phyloP scores from a whole-genome alignment of 306 rosid genomes.

The Malus fusca region DNA sequence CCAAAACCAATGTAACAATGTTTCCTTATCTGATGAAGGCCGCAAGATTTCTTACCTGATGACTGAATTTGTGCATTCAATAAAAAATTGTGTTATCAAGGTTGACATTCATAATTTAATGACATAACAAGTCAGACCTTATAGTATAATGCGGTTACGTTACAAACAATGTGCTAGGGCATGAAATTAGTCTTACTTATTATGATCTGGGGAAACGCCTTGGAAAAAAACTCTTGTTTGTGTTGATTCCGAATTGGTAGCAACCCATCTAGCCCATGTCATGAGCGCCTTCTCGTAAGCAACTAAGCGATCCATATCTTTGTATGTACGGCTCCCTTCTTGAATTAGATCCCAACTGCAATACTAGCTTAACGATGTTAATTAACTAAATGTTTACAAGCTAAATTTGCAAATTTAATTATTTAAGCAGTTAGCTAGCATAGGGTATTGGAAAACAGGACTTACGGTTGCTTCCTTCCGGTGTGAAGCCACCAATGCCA shows the following conservation, averaged over 20 bases:
- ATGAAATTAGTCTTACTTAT: conserved; percentile 25
- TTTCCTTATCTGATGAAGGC: too few species aligned
- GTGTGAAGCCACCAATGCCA: conserved; percentile 58
- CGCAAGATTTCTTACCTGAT: background rate
- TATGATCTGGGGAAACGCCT: conserved; percentile 75
- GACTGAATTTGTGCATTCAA: background rate
- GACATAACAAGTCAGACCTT: background rate
- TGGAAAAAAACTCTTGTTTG: conserved; percentile 59
- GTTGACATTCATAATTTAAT: background rate
- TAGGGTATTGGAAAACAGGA: background rate
- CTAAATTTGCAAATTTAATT: too few species aligned
- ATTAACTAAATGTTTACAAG: background rate
- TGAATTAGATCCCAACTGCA: conserved; percentile 65
- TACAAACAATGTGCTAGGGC: background rate
- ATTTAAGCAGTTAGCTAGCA: background rate
- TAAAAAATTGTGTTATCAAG: background rate
- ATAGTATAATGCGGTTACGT: background rate
- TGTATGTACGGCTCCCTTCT: conserved; percentile 22
- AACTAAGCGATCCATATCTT: conserved; percentile 64
- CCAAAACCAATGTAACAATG: too few species aligned
- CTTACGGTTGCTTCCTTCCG: conserved; percentile 43
- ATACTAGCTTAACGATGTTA: background rate
- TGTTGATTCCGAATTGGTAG: conserved; percentile 30
- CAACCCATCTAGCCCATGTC: conserved; percentile 81
- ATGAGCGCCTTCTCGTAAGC: conserved; percentile 59